Evolutionary conservation across 176 grass and related monocot genomes (phyloP), one percentile per base, ranked within the genome.

Genomic region (Musa itinerans): DNA sequence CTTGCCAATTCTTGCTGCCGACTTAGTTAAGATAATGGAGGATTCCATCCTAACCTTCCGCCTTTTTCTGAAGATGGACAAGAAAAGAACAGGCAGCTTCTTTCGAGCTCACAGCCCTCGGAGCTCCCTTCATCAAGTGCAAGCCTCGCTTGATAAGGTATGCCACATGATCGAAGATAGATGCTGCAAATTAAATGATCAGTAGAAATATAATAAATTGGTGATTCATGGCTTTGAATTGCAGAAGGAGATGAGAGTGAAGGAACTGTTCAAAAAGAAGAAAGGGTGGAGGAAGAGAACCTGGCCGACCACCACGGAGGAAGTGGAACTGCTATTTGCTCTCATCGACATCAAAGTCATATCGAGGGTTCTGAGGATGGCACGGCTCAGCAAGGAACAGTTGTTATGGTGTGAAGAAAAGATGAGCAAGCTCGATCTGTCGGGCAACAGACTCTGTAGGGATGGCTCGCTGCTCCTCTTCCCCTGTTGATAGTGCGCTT

Each of bases 391-490:
- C 79, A 94, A 94, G 86, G 90, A 89, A 86, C 95, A 94, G 83
- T 78, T 99, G 19, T 83, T 99, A 48, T 99, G 95, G 95, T 99
- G 95, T 12, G 95, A 98, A 74, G 95, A 99, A 83, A 99, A 99
- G 85, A 94, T 99, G 95, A 94, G 95, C 76, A 99, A 99, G 83
- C 73, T 99, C 7, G 95, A 94, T 78, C 78, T 99, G 69, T 89
- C 88, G 0, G 84, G 89, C 53, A 86, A 83, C 81, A 87, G 87
- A 69, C 82, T 99, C 20, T 81, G 86, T 34, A 86, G 95, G 1
- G 95, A 94, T 26, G 82, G 64, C 7, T 94, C 88, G 55, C 95
- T 90, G 1, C 93, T 94, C 24, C 84, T 94, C 20, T 99, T 99
- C 80, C 95, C 90, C 9, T 89, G 90, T 72, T 99, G 84, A 99